Evolutionary conservation across 1,284 basidiomycete species (phyloP).

Genomic region (Rhodotorula sp.): DNA sequence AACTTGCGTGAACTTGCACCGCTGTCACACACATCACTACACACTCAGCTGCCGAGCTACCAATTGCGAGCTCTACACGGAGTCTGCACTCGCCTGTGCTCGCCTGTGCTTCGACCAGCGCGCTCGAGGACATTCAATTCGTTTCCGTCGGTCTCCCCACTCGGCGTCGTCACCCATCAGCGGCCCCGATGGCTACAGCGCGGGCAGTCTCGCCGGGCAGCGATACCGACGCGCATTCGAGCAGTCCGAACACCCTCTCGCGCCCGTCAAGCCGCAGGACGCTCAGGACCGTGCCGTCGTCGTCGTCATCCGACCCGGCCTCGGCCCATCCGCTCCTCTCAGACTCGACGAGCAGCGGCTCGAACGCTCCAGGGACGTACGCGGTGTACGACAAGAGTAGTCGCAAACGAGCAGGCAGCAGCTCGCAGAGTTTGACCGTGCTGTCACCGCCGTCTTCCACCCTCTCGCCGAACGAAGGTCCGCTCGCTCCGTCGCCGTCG

Average conservation of each 20-base stretch:
- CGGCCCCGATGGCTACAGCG: too few species aligned
- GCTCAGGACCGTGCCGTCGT: background rate
- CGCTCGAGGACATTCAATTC: too few species aligned
- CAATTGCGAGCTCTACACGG: too few species aligned
- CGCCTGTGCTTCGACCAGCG: too few species aligned
- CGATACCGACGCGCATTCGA: background rate
- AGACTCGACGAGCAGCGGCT: background rate
- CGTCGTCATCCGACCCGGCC: constrained; percentile 1
- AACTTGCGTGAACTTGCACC: too few species aligned
- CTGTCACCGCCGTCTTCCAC: background rate
- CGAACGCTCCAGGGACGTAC: background rate
- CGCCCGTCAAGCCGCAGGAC: constrained; percentile 14
- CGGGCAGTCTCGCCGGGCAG: background rate
- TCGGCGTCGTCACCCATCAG: too few species aligned
- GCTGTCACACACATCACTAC: too few species aligned
- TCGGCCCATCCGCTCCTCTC: constrained; percentile 10
- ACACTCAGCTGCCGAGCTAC: too few species aligned
- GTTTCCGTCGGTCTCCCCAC: too few species aligned
- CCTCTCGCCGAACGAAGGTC: constrained; percentile 3
- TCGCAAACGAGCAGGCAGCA: constrained; percentile 15
- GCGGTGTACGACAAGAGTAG: constrained; percentile 20
- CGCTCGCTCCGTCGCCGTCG: background rate
- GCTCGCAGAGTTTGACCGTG: background rate
- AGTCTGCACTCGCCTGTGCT: too few species aligned
- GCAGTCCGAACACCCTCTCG: background rate